Conservation (phyloP, 495 filamentous ascomycete genomes). For the Barbatosphaeria neglecta region DNA sequence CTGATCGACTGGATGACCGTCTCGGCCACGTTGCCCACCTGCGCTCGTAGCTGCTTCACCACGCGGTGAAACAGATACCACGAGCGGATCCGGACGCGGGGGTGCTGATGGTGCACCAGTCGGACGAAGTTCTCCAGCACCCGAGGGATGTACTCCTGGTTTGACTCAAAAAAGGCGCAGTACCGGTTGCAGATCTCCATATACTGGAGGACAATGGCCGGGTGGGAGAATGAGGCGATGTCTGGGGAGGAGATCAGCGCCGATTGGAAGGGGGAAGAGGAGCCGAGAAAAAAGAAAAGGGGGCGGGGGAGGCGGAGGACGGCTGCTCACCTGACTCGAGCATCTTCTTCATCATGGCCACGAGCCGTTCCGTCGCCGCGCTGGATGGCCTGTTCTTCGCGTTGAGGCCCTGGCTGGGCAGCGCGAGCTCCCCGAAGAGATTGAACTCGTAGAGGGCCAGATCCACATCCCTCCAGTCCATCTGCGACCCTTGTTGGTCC, state of each 20-base stretch:
- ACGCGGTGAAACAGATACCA: slow-evolving; percentile 96
- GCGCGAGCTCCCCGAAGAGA: slow-evolving; percentile 84
- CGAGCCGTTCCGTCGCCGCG: slow-evolving; percentile 60
- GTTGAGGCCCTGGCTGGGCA: slow-evolving; percentile 73
- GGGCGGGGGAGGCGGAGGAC: neutral
- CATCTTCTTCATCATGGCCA: slow-evolving; percentile 89
- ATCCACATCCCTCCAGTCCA: slow-evolving; percentile 94
- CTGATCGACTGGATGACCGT: slow-evolving; percentile 80
- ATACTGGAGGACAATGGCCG: slow-evolving; percentile 84
- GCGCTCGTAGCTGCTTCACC: slow-evolving; percentile 72
- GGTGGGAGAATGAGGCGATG: slow-evolving; percentile 75
- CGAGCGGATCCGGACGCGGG: slow-evolving; percentile 74
- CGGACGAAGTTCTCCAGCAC: slow-evolving; percentile 89
- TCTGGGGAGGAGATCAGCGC: slow-evolving; percentile 32
- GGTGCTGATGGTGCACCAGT: slow-evolving; percentile 74
- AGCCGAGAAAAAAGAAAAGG: neutral
- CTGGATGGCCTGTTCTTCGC: slow-evolving; percentile 67
- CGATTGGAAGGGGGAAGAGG: neutral
- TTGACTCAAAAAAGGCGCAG: slow-evolving; percentile 78
- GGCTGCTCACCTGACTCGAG: slow-evolving; percentile 66
- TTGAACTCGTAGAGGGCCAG: slow-evolving; percentile 94
- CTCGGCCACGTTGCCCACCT: slow-evolving; percentile 79
- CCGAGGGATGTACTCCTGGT: slow-evolving; percentile 63
- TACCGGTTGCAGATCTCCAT: slow-evolving; percentile 98
- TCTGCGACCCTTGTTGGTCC: slow-evolving; percentile 52